Base-by-base conservation (phyloP, 331 rosid species). In the Saraca asoca region DNA sequence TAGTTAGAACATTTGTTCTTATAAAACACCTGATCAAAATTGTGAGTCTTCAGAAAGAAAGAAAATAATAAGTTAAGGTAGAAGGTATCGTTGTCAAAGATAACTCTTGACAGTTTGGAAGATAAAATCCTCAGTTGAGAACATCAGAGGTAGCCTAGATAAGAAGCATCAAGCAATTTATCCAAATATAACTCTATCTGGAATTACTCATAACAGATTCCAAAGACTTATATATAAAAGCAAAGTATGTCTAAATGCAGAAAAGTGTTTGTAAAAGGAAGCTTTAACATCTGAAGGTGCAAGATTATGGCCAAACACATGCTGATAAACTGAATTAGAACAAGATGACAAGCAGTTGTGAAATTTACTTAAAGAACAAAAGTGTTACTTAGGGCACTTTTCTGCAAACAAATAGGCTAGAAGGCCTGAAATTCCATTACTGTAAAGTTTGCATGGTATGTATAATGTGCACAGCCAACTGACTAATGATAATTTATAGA, bases 1-100 rank as follows among this genome's bases (percentile, higher is more conserved):
- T 18, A 49, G 75, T 85, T 66, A 77, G 80, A 70, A 48, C n/a
- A 15, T 41, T 34, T 64, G 62, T 60, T 67, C 31, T 59, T 12
- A 73, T 12, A 7, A 29, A 72, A 55, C 3, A 24, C n/a, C n/a
- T n/a, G n/a, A n/a, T n/a, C n/a, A n/a, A n/a, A n/a, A n/a, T n/a
- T n/a, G n/a, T n/a, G n/a, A n/a, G n/a, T 24, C 31, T 24, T 24
- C 31, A 31, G 14, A 35, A 71, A 45, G 43, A 33, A 49, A 6
- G 58, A 41, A 48, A 17, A 72, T n/a, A n/a, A n/a, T n/a, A 52
- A 55, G 35, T 56, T 52, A 31, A 41, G 7, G 19, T 37, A 19
- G 64, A 64, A n/a, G 13, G 19, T 15, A 80, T 55, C 17, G 56
- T 31, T n/a, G 73, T 58, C 60, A 45, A n/a, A 53, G 12, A 42